Base-by-base conservation (phyloP, 345 rosid species). In the Eucalyptus urophylla region DNA sequence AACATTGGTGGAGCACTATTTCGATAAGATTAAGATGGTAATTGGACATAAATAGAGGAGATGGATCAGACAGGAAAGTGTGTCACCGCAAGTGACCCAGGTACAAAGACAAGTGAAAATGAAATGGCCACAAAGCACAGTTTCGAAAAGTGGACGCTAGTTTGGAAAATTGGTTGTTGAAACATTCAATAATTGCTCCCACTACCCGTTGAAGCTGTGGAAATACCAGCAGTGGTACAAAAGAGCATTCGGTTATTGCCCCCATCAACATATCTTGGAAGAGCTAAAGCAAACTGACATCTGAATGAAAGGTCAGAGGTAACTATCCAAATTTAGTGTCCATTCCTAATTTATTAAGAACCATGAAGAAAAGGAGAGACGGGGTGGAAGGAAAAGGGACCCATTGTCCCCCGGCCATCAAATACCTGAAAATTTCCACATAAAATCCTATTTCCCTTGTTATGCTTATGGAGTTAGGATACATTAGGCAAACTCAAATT, bases 371-470 rank as follows among this genome's bases (percentile, higher is more conserved):
- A 37, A 21, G 9, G 47, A 76, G 47, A 40, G 47, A 76, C 0
- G 2, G 29, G 47, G 15, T 37, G 44, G 47, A 76, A 40, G 85
- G 15, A 40, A 40, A 76, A 40, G 27, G 47, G 47, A 76, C 29
- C 16, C 85, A 40, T 12, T 1, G 1, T 21, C 8, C 85, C 85
- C 1, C 2, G 83, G 47, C 47, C 2, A 0, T 76, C 29, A 76
- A 21, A 40, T 40, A 76, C 85, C 12, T 40, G 29, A 44, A 3
- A 76, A 76, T 76, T 76, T 76, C 47, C 85, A 76, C 14, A 43
- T 40, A 76, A 76, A 76, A 76, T 15, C 11, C 40, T 65, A 65
- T 37, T 2, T 37, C 4, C 24, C 27, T 5, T 72, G 24, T 37
- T 33, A 21, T 16, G 9, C 81, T 72, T 33, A 72, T 33, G 81